phyloP scores from a whole-genome alignment of 805 yeast species.

The Nematodospora valgi region DNA sequence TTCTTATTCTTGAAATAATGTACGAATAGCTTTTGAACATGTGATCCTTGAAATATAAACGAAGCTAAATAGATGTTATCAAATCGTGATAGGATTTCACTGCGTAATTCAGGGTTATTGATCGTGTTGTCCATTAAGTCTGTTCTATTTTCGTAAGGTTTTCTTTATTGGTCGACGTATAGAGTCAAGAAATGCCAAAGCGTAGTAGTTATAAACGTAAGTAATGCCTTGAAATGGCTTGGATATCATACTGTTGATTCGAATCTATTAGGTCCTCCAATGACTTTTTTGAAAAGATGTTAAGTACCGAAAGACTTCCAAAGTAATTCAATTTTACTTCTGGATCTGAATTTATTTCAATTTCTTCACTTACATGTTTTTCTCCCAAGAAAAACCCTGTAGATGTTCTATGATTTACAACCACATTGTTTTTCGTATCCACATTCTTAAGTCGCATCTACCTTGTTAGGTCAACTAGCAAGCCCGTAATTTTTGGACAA shows the following conservation, averaged over 20 bases:
- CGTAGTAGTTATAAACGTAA: slow-evolving; percentile 21
- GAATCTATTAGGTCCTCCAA: slow-evolving; percentile 26
- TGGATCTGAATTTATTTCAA: too few relatives aligned
- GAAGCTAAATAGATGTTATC: slow-evolving; percentile 21
- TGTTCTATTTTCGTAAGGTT: slow-evolving; percentile 15
- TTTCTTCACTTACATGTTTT: too few relatives aligned
- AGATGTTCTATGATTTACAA: too few relatives aligned
- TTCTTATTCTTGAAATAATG: slow-evolving; percentile 14
- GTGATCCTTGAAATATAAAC: slow-evolving; percentile 13
- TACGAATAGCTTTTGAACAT: slow-evolving; percentile 19
- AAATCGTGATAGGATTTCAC: slow-evolving; percentile 13
- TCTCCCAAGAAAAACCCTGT: too few relatives aligned
- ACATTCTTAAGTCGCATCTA: too few relatives aligned
- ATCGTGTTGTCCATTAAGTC: slow-evolving; percentile 23
- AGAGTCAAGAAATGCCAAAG: slow-evolving; percentile 13
- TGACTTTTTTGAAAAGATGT: slow-evolving; percentile 31
- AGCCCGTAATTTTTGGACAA: too few relatives aligned
- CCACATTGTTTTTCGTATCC: too few relatives aligned
- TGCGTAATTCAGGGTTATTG: slow-evolving; percentile 5
- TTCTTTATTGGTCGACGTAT: slow-evolving; percentile 10
- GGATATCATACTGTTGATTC: slow-evolving; percentile 5
- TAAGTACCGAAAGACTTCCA: slow-evolving; percentile 34
- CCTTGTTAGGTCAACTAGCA: too few relatives aligned
- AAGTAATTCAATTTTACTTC: slow-evolving; percentile 14
- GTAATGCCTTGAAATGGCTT: slow-evolving; percentile 25